Base-by-base conservation (phyloP, 1,284 basidiomycete genomes). In the Limonomyces culmigenus region DNA sequence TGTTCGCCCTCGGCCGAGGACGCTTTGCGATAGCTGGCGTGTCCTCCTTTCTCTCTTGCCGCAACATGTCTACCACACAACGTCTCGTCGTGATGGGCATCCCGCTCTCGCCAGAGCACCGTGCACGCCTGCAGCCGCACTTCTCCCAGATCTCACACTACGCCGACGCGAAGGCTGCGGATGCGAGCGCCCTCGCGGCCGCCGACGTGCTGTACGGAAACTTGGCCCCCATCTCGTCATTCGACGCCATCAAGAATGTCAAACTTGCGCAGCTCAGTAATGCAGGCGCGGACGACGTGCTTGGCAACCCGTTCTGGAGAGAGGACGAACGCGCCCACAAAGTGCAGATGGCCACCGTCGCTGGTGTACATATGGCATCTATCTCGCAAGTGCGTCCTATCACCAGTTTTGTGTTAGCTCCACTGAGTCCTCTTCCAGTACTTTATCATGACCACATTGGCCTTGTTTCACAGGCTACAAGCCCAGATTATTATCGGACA, bases 281-380 rank as follows among this genome's bases (percentile, higher is more conserved):
- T 17, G 30, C 30, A 6, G 30, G 30, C 30, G 30, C 30, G 6
- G 30, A 32, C 16, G 11, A 17, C 30, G 30, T 15, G 15, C 30
- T 32, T 8, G 30, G 16, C 10, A 32, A 32, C 30, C 30, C 30
- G 30, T 32, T 32, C 10, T 32, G 30, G 30, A 27, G n/a, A n/a
- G 16, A 6, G 15, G 16, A 32, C 11, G 30, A 32, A 15, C 6
- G 10, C 30, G 30, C 11, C 6, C 6, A 32, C 11, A 15, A 13
- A 8, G 15, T 32, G 8, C 16, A 27, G 23, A 8, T 27, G 8
- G 8, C 8, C 23, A 27, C 23, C 23, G 23, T n/a, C 8, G 23
- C 23, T 27, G 30, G 30, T 15, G 30, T 32, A 17, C 30, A 32
- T 16, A 17, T 16, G 6, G 8, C 8, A 6, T 17, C 30, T 17